Evolutionary conservation across 2,329 filamentous ascomycete genomes (phyloP), one percentile per base, ranked within the genome.

Genomic region (Penicillium sp.): DNA sequence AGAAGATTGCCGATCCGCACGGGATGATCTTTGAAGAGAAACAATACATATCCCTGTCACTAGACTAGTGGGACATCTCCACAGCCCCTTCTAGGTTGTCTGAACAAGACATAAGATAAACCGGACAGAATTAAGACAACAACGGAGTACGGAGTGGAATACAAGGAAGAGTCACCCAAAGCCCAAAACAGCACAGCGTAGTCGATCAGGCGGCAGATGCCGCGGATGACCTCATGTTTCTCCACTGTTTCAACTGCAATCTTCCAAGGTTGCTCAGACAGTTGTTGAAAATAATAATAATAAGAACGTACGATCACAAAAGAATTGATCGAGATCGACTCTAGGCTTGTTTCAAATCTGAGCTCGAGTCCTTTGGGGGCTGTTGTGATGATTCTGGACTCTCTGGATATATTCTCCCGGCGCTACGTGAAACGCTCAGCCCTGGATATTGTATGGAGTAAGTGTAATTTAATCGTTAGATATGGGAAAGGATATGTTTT

Each of bases 201-300:
- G 49, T 43, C 39, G 49, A 51, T 51, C 49, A 51, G 45, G 48
- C 54, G 57, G 57, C 53, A 48, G 52, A 56, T 51, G 57, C 55
- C 57, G 58, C 48, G 42, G 39, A 55, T 60, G 55, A 60, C 51
- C 44, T 60, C 57, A 60, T 53, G 26, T 31, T 31, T 39, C 46
- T 52, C 57, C 57, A 56, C 24, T 10, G 2, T 8, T 31, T 37
- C 24, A 31, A 26, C 22, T 49, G 35, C 51, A 59, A 57, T 59
- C 55, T 53, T 55, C 22, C 22, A 22, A 22, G 22, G 22, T 22
- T 22, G 5, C 22, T 52, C 44, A 12, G 41, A 45, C 40, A 19
- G 22, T 22, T 22, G 22, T 1, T 6, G 22, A 22, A 10, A 40
- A 47, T 17, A 24, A 10, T 28, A 12, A 34, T 4, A 21, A 21